These are phyloP conservation scores for Peronosclerospora sorghi DNA, from an alignment of 352 stramenopile genomes.

Conservation along the genomic window DNA sequence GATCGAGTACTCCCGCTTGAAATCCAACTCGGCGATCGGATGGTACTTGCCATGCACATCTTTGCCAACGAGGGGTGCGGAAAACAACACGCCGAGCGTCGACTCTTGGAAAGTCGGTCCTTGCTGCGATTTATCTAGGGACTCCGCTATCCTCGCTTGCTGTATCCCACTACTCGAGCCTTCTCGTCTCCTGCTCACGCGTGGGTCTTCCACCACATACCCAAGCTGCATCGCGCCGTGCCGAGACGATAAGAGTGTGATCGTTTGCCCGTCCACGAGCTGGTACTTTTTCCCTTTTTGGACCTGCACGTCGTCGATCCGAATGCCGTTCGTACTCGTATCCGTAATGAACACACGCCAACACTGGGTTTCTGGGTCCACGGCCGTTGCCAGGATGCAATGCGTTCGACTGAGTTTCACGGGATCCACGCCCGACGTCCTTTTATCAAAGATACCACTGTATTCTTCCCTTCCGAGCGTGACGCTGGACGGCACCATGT, in stretches of 20 bases:
- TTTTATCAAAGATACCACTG: slow-evolving; percentile 40
- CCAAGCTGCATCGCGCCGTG: slow-evolving; percentile 50
- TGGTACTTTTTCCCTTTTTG: slow-evolving; percentile 37
- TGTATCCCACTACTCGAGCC: slow-evolving; percentile 6
- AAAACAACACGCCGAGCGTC: slow-evolving; percentile 90
- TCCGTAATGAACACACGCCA: slow-evolving; percentile 53
- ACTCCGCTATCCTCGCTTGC: slow-evolving; percentile 11
- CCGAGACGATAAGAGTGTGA: slow-evolving; percentile 57
- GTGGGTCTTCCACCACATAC: slow-evolving; percentile 68
- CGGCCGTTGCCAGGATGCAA: slow-evolving; percentile 42
- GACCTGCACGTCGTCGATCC: slow-evolving; percentile 46
- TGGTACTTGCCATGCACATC: slow-evolving; percentile 84
- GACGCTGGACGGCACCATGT: slow-evolving; percentile 32
- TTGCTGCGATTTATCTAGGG: slow-evolving; percentile 42
- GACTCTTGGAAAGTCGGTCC: slow-evolving; percentile 57
- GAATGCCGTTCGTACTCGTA: slow-evolving; percentile 60
- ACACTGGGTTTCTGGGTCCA: slow-evolving; percentile 30
- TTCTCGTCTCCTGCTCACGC: slow-evolving; percentile 34
- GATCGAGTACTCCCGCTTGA: slow-evolving; percentile 75
- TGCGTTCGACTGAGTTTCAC: slow-evolving; percentile 56
- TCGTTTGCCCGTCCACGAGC: slow-evolving; percentile 50
- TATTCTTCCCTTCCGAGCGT: slow-evolving; percentile 50
- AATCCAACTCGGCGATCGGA: slow-evolving; percentile 81
- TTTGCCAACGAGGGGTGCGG: slow-evolving; percentile 86
- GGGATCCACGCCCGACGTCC: slow-evolving; percentile 41